A percentile compares a stretch with the other conserved stretches of the same genome.
Evolutionary conservation across 1,139 yeast genomes (phyloP).

Genomic region (Kurtzmaniella quercitrusa): DNA sequence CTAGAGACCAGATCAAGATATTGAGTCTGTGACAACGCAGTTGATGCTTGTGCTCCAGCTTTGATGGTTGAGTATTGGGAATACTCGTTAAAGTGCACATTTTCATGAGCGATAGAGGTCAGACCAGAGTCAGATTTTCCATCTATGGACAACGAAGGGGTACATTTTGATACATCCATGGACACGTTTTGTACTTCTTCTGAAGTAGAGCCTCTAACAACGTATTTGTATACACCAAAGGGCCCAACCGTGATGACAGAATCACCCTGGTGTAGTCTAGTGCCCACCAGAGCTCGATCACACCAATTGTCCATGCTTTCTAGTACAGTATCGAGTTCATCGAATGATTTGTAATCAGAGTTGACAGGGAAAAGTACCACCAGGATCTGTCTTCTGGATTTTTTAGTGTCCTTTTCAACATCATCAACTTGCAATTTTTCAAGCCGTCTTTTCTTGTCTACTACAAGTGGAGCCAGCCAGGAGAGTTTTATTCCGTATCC

Average conservation of each 20-base stretch:
- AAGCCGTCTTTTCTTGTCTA: conserved; percentile 9
- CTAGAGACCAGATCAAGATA: conserved; percentile 1
- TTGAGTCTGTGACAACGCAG: not conserved
- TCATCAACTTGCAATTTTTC: conserved; percentile 16
- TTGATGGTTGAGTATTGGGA: not conserved
- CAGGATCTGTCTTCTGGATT: conserved; percentile 2
- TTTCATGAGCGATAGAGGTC: not conserved
- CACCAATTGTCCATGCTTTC: conserved; percentile 4
- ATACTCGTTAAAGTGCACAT: not conserved
- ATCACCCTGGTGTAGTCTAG: not conserved
- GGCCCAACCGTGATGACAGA: not conserved
- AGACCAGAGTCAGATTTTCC: no score
- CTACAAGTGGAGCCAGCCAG: conserved; percentile 35
- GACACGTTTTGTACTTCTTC: no score
- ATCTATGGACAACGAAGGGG: no score
- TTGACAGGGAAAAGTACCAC: not conserved
- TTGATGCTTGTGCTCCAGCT: not conserved
- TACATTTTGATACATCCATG: not conserved
- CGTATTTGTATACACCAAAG: conserved; percentile 1
- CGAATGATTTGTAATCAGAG: conserved; percentile 13
- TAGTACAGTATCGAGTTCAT: conserved; percentile 13
- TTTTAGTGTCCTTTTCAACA: conserved; percentile 4
- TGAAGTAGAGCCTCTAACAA: not conserved
- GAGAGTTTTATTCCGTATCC: conserved; percentile 40
- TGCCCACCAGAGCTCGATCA: not conserved